Base-by-base conservation (phyloP, 2,329 filamentous ascomycete genomes). In the Cadophora gregata region DNA sequence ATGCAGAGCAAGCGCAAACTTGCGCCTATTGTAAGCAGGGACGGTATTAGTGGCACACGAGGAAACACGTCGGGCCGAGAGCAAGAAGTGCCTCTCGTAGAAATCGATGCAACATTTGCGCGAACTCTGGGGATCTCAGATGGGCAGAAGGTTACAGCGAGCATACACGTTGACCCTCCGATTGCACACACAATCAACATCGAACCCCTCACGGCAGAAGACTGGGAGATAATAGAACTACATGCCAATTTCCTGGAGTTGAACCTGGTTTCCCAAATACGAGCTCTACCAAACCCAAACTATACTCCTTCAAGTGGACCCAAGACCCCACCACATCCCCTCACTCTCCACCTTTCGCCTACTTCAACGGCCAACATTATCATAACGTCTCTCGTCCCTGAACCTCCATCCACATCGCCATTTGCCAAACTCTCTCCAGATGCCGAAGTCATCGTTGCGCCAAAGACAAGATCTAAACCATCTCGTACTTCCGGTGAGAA, bases 181-280 rank as follows among this genome's bases (percentile, higher is more conserved):
- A 81, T 96, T 70, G 93, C 93, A 59, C 93, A 97, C 78, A 98
- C 94, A 1, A 91, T 99, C 79, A 93, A 97, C 77, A 98, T 99
- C 73, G 96, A 99, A 78, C 96, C 96, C 38, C 81, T 98, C 74
- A 98, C 96, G 0, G 89, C 95, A 1, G 93, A 96, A 66, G 96
- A 99, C 77, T 99, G 96, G 96, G 96, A 99, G 80, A 97, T 98
- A 75, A 98, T 99, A 74, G 96, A 99, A 79, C 83, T 99, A 1
- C 96, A 99, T 81, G 96, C 96, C 5, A 96, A 91, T 19, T 99
- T 98, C 76, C 84, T 99, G 60, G 96, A 99, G 77, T 84, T 97
- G 71, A 98, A 99, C 78, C 88, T 99, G 62, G 84, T 97, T 36
- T 92, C 90, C 53, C 96, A 99, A 81, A 94, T 99, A 73, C 90